Evolutionary conservation across 345 rosid genomes (phyloP), one percentile per base, ranked within the genome.

Genomic region (Eucalyptus leucophloia): DNA sequence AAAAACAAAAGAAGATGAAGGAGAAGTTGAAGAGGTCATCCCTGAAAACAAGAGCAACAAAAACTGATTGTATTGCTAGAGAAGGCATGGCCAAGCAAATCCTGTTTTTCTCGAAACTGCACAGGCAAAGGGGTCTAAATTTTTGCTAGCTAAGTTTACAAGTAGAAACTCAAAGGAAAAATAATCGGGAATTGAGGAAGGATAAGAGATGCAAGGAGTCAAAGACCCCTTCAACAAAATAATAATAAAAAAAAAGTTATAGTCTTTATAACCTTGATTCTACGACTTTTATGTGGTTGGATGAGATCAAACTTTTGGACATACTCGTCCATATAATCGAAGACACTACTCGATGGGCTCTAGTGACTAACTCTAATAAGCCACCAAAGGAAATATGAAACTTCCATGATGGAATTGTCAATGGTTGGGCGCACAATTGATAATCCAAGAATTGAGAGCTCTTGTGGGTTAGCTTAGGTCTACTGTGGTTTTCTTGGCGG

Each of bases 21-120:
- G 30, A 23, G 62, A 56, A 24, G 13, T 56, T 23, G 30, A 23
- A 23, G 30, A 23, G 62, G 13, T 56, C 28, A 56, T 56, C 62
- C 30, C 2, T 2, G 0, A 56, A 56, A 56, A 56, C 62, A 56
- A 56, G 6, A 56, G 30, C 28, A 56, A 9, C 30, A 56, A 56
- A 56, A 23, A 24, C 30, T 9, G 1, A 56, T 24, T 56, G 30
- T 24, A 56, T 0, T 0, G 62, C 62, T 10, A 5, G 30, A 23
- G 12, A 24, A 56, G 30, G 62, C 30, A 56, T 10, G 28, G 62
- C 12, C 6, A 21, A 56, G 12, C 56, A 56, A 56, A 56, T 24
- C 30, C 1, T 24, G 0, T 4, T 24, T 23, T 23, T 24, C 62
- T 56, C 4, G 0, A 24, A 56, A 56, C 0, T 56, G 0, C 14